Evolutionary conservation across 306 rosid genomes (phyloP), one percentile per base, ranked within the genome.

Genomic region (Pterocarpus santalinus): DNA sequence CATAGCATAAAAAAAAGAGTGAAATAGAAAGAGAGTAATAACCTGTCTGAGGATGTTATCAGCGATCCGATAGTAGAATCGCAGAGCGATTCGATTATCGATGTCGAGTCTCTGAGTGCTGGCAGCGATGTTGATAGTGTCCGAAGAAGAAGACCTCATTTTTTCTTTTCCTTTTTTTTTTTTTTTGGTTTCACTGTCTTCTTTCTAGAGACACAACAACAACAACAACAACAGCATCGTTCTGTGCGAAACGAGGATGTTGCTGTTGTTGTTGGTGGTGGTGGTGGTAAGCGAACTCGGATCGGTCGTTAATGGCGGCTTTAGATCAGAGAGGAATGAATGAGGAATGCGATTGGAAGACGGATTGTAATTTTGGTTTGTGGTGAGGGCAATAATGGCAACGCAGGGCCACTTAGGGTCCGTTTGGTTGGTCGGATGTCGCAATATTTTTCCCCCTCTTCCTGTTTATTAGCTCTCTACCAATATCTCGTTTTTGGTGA

Each of bases 31-130:
- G 65, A 30, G 53, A 30, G 17, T 58, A 69, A 53, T 38, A 46
- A 95, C 99, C 99, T 95, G 99, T 80, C 85, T 89, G 88, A 92
- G 92, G 68, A 95, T 79, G 80, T 89, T 95, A 76, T 95, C 94
- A 3, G 99, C 97, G 84, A 95, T 92, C 81, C 99, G 91, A 32
- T 75, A 80, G 82, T 95, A 95, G 67, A 87, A 90, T 4, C 95
- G 92, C 28, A 95, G 92, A 8, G 97, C 70, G 82, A 95, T 91
- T 73, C 97, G 88, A 65, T 95, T 87, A 44, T 95, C 97, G 51
- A 95, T 97, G 32, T 83, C 91, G 51, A 91, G 85, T 56, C 78
- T 86, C 86, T 85, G 97, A 69, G 99, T 89, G 60, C 88, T 78
- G 15, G 90, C 92, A 57, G 97, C 92, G 74, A 95, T 86, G 89